Base-by-base conservation (phyloP, 768 basidiomycete genomes). In the Phanerodontia chrysosporium region DNA sequence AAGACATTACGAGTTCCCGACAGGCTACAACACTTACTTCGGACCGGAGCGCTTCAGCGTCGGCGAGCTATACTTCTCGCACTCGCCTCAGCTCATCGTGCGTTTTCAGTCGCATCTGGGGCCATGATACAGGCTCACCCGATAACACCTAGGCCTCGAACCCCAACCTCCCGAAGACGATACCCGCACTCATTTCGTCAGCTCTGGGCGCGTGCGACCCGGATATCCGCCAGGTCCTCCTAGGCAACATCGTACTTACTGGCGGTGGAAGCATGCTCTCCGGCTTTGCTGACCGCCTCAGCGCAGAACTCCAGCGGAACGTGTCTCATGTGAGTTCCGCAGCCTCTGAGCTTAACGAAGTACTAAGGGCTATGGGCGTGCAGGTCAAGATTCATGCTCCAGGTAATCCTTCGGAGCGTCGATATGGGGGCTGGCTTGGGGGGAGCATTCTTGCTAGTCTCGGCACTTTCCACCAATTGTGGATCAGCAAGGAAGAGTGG, bases 381-480 rank as follows among this genome's bases (percentile, higher is more conserved):
- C 73, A 95, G 86, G 83, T 91, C 58, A 95, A 95, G 78, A 89
- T 96, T 42, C 92, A 96, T 66, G 88, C 95, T 0, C 89, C 97
- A 2, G 94, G 95, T 12, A 94, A 94, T 67, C 85, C 91, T 0
- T 80, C 87, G 51, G 97, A 98, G 71, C 83, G 96, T 48, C 83
- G 89, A 58, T 97, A 93, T 70, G 90, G 94, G 14, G 87, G 90
- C 21, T 99, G 97, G 97, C 76, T 99, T 7, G 97, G 97, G 12
- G 97, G 96, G 28, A 94, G 91, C 64, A 96, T 98, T 66, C 78
- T 98, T 49, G 95, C 90, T 0, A 94, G 91, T 68, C 74, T 98
- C 67, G 97, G 97, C 24, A 98, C 95, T 16, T 99, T 98, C 81
- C 97, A 99, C 70, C 96, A 96, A 65, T 77, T 95, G 51, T 95